These are phyloP conservation scores for Penicillium occitanis DNA, from an alignment of 2,329 filamentous ascomycete species.

Conservation along the genomic window DNA sequence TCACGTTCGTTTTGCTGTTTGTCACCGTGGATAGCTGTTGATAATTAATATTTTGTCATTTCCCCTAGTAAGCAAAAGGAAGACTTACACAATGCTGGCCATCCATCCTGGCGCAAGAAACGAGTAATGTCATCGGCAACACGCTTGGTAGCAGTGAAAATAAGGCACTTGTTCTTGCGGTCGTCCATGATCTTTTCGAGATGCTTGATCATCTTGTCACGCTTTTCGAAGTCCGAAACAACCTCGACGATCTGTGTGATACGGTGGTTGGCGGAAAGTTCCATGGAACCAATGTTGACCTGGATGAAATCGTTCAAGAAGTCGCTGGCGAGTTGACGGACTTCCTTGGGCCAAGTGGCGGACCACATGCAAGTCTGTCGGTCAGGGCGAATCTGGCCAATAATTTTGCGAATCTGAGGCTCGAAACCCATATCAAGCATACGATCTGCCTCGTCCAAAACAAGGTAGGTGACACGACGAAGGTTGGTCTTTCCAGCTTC, in stretches of 20 bases:
- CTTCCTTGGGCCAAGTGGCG: slow-evolving; percentile 98
- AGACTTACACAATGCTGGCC: slow-evolving; percentile 88
- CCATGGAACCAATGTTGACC: slow-evolving; percentile 96
- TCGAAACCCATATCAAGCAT: slow-evolving; percentile 99
- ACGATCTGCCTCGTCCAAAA: slow-evolving; percentile 97
- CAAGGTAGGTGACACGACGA: slow-evolving; percentile 94
- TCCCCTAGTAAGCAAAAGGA: not conserved
- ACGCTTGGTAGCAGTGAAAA: slow-evolving; percentile 85
- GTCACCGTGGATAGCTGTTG: slow-evolving; percentile 89
- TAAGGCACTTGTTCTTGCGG: slow-evolving; percentile 89
- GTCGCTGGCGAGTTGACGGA: slow-evolving; percentile 84
- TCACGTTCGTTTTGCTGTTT: slow-evolving; percentile 99
- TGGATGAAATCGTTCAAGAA: slow-evolving; percentile 96
- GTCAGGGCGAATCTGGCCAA: slow-evolving; percentile 94
- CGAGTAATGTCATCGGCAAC: slow-evolving; percentile 97
- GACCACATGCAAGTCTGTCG: slow-evolving; percentile 99
- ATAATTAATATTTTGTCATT: slow-evolving; percentile 30
- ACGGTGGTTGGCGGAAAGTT: slow-evolving; percentile 93
- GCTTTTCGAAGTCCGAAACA: slow-evolving; percentile 94
- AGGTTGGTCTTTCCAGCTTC: slow-evolving; percentile 98
- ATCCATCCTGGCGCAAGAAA: slow-evolving; percentile 95
- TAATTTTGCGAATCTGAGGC: slow-evolving; percentile 98
- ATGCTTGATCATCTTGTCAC: slow-evolving; percentile 94
- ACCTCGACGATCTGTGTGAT: slow-evolving; percentile 98
- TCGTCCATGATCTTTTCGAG: slow-evolving; percentile 97